Conservation (phyloP, 2,329 filamentous ascomycete genomes). For the Dothidotthia symphoricarpi region DNA sequence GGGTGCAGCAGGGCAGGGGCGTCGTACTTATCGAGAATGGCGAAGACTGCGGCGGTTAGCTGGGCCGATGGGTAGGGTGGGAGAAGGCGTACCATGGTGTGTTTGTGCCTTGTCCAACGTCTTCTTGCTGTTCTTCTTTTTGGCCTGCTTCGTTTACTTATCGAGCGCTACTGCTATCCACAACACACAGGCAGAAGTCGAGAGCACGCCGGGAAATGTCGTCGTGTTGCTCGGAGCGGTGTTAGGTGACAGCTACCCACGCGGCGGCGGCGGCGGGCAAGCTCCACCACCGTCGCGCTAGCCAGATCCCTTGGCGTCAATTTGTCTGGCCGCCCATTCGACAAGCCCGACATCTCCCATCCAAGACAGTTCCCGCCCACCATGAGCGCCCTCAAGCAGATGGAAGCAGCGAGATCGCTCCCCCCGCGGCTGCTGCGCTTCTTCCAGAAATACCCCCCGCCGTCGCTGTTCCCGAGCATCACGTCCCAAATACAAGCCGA, state of each 20-base stretch:
- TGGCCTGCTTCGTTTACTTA: no score
- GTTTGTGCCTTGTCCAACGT: constrained; percentile 7
- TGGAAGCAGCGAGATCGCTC: constrained; percentile 66
- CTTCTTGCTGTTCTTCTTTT: constrained; percentile 7
- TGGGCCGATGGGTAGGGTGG: constrained; percentile 5
- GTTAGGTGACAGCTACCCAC: neutral
- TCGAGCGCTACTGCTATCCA: no score
- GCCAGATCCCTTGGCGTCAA: no score
- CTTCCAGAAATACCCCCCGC: constrained; percentile 83
- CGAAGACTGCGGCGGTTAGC: constrained; percentile 63
- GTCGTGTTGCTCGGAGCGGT: no score
- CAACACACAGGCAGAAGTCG: no score
- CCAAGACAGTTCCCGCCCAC: constrained; percentile 10
- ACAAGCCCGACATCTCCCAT: no score
- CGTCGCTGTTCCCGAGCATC: constrained; percentile 46
- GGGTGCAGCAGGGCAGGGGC: constrained; percentile 8
- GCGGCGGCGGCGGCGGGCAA: neutral
- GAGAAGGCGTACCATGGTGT: constrained; percentile 45
- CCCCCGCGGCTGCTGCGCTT: constrained; percentile 79
- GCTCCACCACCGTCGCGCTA: constrained; percentile 4
- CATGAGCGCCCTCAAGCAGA: constrained; percentile 36
- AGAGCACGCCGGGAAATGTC: no score
- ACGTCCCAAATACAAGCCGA: constrained; percentile 14
- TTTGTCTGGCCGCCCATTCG: no score
- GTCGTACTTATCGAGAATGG: constrained; percentile 89